Base-by-base conservation (phyloP, 371 early-diverging fungal species). In the Nosema granulosis region DNA sequence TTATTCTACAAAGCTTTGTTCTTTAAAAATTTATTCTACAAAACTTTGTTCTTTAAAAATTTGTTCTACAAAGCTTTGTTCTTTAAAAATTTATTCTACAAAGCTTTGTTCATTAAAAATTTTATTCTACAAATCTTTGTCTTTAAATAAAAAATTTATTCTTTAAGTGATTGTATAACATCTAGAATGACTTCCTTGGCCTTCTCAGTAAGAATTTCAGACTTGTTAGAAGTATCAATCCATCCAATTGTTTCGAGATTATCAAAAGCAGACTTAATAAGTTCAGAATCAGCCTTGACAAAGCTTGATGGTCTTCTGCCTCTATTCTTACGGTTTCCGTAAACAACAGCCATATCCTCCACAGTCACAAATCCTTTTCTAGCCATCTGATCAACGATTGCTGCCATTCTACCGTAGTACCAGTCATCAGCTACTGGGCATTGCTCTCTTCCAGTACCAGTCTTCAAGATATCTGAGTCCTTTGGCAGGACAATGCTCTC, bases 361-460 rank as follows among this genome's bases (percentile, higher is more conserved):
- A 75, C 22, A 3, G 62, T 76, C 13, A 81, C 38, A 18, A 31
- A 16, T 20, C 69, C 74, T 57, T 66, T 72, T 3, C 58, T 66
- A 6, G 58, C 38, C 11, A 71, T 76, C 68, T 74, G 71, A 71
- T 83, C 80, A 16, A 84, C 35, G 37, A 85, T 69, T 28, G 83
- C 80, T 4, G 85, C 85, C 52, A 76, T 75, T 77, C 85, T 76
- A 3, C 74, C 69, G 32, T 78, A 75, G 57, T 80, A 85, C 85
- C 85, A 85, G 58, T 83, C 69, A 26, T 62, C 62, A n/a, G 74
- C 61, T n/a, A 50, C 54, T n/a, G 85, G 85, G 24, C 82, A 61
- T n/a, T 69, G 52, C 59, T 85, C 73, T 73, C 63, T 83, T 69
- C 85, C 85, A 63, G 59, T 63, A 18, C 82, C 70, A 9, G 85